These are phyloP conservation scores for Staphylotrichum longicolle DNA, from an alignment of 495 filamentous ascomycete species.

Conservation along the genomic window DNA sequence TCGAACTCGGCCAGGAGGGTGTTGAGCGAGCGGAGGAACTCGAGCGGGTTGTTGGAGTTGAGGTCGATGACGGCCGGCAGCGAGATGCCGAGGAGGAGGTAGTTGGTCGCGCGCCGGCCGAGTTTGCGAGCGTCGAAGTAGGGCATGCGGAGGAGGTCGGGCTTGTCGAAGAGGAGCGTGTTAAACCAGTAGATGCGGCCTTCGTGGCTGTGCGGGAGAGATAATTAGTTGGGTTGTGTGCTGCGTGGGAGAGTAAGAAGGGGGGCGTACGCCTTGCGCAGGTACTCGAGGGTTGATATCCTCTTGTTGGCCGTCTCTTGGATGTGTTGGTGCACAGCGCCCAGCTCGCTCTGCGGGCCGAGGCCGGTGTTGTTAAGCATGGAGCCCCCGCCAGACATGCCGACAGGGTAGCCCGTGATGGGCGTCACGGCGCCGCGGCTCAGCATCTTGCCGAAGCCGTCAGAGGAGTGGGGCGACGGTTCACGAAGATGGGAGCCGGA, in stretches of 20 bases:
- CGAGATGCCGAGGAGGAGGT: constrained; percentile 87
- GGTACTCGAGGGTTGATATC: constrained; percentile 92
- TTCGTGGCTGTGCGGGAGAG: constrained; percentile 64
- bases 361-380: constrained; percentile 23
- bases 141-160: constrained; percentile 75
- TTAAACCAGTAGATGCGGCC: constrained; percentile 98
- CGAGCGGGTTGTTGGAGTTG: constrained; percentile 67
- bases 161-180: constrained; percentile 83
- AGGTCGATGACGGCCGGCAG: constrained; percentile 86
- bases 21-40: constrained; percentile 86
- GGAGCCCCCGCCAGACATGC: constrained; percentile 33
- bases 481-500: constrained; percentile 41
- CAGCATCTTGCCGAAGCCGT: constrained; percentile 47
- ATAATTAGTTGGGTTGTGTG: constrained; percentile 18
- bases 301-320: constrained; percentile 86
- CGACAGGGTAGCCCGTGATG: constrained; percentile 31
- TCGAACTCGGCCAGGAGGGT: constrained; percentile 89
- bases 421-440: constrained; percentile 37
- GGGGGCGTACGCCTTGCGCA: constrained; percentile 77
- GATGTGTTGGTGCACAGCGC: constrained; percentile 69
- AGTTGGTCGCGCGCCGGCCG: constrained; percentile 83
- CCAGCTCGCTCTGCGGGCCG: constrained; percentile 39
- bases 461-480: constrained; percentile 35
- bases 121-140: constrained; percentile 83
- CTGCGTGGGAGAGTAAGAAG: background rate